Base-by-base conservation (phyloP, 2,329 filamentous ascomycete genomes). In the Beauveria varroae region DNA sequence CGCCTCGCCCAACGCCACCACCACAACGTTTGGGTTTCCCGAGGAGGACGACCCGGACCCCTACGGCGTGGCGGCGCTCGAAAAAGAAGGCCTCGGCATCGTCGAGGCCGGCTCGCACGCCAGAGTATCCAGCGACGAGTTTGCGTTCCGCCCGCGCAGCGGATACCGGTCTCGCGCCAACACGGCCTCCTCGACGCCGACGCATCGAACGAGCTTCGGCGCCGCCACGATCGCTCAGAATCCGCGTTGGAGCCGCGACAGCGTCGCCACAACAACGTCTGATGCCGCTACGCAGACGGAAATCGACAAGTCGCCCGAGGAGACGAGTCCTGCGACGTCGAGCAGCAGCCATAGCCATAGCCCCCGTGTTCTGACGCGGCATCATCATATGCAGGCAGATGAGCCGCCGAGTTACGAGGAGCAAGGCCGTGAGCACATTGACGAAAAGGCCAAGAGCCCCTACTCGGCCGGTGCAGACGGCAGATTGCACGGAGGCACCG, bases 1-100 rank as follows among this genome's bases (percentile, higher is more conserved):
- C 2, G 71, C 72, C 2, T 67, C 69, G 0, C 71, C 72, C 0
- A 64, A 66, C 2, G 67, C 62, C n/a, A 37, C 73, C 5, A 2
- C 30, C 12, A 34, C 30, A 5, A 34, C 30, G 0, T 76, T 76
- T 56, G 73, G 74, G 14, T 68, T 76, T n/a, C 74, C 74, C 0
- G 70, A 73, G 8, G 69, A 67, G 3, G 68, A 71, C 16, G 74
- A 76, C 43, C 73, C 74, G 0, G 74, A 76, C 63, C 74, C 74
- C 0, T 76, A 70, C 46, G 74, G 74, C 1, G 73, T 75, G 2
- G 61, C 67, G 1, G 74, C 73, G 0, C 65, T 76, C 6, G 70
- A 75, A 58, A 71, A 68, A 43, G 67, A 76, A 55, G 74, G 74
- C 0, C 62, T 76, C 1, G 72, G 72, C 5, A 72, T 76, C 9